Conservation (phyloP, 2,329 filamentous ascomycete genomes). For the Volutella citrinella region DNA sequence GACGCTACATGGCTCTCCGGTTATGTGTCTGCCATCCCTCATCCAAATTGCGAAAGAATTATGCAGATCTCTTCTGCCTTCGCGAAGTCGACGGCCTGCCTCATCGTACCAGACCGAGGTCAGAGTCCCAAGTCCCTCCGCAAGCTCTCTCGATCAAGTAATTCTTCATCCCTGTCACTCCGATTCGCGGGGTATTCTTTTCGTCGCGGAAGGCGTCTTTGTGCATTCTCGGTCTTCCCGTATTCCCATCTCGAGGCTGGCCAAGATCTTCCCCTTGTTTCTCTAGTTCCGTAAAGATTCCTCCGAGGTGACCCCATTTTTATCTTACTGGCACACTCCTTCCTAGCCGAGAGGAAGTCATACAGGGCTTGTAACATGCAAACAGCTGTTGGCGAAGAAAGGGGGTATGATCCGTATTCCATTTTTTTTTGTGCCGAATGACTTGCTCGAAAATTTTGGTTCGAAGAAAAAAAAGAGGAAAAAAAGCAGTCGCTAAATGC, state of each 20-base stretch:
- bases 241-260: constrained; percentile 25
- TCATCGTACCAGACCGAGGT: constrained; percentile 28
- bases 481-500: constrained; percentile 45
- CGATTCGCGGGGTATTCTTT: constrained; percentile 24
- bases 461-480: constrained; percentile 28
- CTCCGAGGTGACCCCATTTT: constrained; percentile 10
- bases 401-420: constrained; percentile 38
- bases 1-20: constrained; percentile 11
- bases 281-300: constrained; percentile 27
- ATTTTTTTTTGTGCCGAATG: constrained; percentile 40
- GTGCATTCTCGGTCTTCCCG: constrained; percentile 33
- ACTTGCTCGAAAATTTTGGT: constrained; percentile 33
- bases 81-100: constrained; percentile 26
- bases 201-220: constrained; percentile 22
- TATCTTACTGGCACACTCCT: neutral
- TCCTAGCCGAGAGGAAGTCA: constrained; percentile 13
- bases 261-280: constrained; percentile 22
- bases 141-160: constrained; percentile 14
- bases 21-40: constrained; percentile 13
- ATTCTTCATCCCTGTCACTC: constrained; percentile 9
- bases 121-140: constrained; percentile 20
- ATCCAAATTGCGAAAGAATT: constrained; percentile 25
- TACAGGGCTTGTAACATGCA: constrained; percentile 22
- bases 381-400: constrained; percentile 23
- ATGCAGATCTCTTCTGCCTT: constrained; percentile 26